phyloP scores from a whole-genome alignment of 495 filamentous ascomycete species.

The Pseudomonodictys pantanalensis region DNA sequence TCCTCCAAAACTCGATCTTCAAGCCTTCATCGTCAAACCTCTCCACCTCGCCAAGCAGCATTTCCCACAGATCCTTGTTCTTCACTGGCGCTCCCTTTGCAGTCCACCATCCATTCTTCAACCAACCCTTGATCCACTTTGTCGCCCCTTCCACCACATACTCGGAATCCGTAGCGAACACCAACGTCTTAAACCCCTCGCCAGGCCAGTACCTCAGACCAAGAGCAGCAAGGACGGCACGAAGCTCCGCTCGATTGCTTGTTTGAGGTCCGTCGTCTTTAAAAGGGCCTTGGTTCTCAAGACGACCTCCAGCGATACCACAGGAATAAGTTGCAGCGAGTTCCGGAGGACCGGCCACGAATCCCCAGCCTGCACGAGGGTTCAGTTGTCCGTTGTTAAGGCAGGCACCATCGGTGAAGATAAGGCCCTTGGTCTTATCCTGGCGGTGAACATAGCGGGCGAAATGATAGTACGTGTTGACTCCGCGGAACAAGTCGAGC shows the following conservation, averaged over 20 bases:
- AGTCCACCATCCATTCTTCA: constrained; percentile 43
- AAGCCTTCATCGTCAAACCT: constrained; percentile 28
- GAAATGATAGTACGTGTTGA: neutral
- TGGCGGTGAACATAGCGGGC: neutral
- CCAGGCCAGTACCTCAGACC: constrained; percentile 39
- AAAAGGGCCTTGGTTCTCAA: constrained; percentile 14
- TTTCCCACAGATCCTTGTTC: constrained; percentile 48
- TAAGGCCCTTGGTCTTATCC: neutral
- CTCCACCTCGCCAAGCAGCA: constrained; percentile 42
- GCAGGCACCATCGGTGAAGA: constrained; percentile 4
- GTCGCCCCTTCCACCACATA: constrained; percentile 47
- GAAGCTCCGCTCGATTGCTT: constrained; percentile 50
- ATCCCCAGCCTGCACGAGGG: constrained; percentile 2
- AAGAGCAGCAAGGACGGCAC: constrained; percentile 45
- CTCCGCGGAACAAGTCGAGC: neutral
- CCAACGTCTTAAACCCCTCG: constrained; percentile 43
- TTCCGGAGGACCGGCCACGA: constrained; percentile 1
- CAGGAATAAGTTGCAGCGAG: neutral
- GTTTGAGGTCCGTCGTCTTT: constrained; percentile 33
- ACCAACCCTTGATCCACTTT: constrained; percentile 44
- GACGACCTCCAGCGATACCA: constrained; percentile 1
- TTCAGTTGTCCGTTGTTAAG: neutral
- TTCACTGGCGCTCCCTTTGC: constrained; percentile 30
- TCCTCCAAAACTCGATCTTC: constrained; percentile 46
- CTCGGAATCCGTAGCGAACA: constrained; percentile 50